Base-by-base conservation (phyloP, 2,329 filamentous ascomycete genomes). In the Ascochyta clinopodiicola region DNA sequence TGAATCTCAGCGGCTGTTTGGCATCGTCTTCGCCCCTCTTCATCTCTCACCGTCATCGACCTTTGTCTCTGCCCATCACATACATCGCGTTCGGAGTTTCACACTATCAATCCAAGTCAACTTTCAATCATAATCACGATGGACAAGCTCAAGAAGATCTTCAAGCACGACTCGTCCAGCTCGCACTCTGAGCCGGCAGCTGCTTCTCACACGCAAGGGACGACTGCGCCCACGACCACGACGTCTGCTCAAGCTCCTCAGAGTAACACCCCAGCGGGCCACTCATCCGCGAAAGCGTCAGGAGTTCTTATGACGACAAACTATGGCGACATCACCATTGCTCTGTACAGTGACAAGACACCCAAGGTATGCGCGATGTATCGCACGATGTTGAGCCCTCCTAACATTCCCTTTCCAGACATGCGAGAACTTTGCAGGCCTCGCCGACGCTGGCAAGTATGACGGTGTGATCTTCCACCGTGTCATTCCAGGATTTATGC, bases 401-500 rank as follows among this genome's bases (percentile, higher is more conserved):
- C 22, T 35, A 15, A 35, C 22, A n/a, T 1, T 6, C 17, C 5
- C 0, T 6, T 10, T 21, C 4, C 17, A 54, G 75, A 93, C 92
- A 19, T 96, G 91, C 84, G 84, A 84, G 56, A 96, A 98, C 83
- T 98, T 98, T 79, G 75, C 83, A 24, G 90, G 89, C 6, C 90
- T 98, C 45, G 86, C 88, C 21, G 80, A 84, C 57, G 84, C 92
- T 64, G 90, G 91, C 66, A 98, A 97, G 84, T 99, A 96, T 84
- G 86, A 95, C 79, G 81, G 79, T 72, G 86, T 90, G 57, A 80
- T 93, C 71, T 94, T 98, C 83, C 95, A 98, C 81, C 92, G 95
- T 74, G 88, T 98, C 67, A 98, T 99, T 71, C 88, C 91, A 44
- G 87, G 91, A 78, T 99, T 99, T 82, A 98, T 99, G 94, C 83